Base-by-base conservation (phyloP, 805 yeast species). In the Candida tallmaniae region DNA sequence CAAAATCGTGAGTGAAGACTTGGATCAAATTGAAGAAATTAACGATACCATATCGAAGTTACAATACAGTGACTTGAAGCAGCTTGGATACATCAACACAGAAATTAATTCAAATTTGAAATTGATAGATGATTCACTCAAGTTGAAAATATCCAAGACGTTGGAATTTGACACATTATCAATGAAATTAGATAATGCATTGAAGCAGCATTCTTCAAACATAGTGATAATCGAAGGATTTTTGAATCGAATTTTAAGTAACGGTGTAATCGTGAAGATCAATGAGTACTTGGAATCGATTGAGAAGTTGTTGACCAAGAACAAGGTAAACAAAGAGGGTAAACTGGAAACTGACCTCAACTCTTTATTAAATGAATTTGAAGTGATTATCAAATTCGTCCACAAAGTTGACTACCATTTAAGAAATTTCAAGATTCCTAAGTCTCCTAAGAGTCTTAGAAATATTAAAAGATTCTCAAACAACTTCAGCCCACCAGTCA, bases 281-380 rank as follows among this genome's bases (percentile, higher is more conserved):
- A 39, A 39, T 24, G 31, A 28, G 8, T 25, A 39, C 22, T 20
- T 38, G n/a, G 27, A 27, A 7, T 28, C 27, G 8, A 40, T 42
- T 11, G 41, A 42, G 24, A 21, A 2, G 7, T n/a, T n/a, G n/a
- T n/a, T n/a, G n/a, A n/a, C n/a, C n/a, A n/a, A 18, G 6, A 31
- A 28, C 19, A 31, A 30, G 16, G 30, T 20, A 10, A 25, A 25
- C 16, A 7, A n/a, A 12, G 27, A 8, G 14, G 13, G 29, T 4
- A 23, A 39, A 9, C n/a, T n/a, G n/a, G n/a, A n/a, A n/a, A n/a
- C n/a, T n/a, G n/a, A n/a, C n/a, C n/a, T n/a, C n/a, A n/a, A n/a
- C n/a, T n/a, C n/a, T n/a, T n/a, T n/a, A n/a, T 23, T 38, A 10
- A 27, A 38, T 29, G 42, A 34, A 4, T 36, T 42, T 31, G 46